phyloP scores from a whole-genome alignment of 148 eudicot genomes.

The Beta vulgaris region DNA sequence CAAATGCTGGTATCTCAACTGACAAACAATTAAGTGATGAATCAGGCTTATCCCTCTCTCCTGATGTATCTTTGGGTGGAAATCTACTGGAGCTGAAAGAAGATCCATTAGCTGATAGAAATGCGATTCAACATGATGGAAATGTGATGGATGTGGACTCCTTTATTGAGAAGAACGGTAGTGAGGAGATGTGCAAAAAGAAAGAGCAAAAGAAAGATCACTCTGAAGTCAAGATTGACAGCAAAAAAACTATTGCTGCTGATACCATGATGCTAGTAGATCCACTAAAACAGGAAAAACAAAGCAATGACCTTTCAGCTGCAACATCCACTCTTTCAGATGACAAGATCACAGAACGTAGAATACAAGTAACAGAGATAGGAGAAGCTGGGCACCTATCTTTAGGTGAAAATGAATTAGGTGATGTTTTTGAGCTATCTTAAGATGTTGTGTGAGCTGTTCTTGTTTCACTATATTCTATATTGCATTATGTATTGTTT shows the following conservation, averaged over 20 bases:
- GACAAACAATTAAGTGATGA: constrained; percentile 22
- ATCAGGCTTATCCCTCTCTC: constrained; percentile 13
- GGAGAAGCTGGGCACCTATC: constrained; percentile 1
- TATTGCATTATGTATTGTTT: neutral
- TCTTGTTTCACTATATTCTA: neutral
- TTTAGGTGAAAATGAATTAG: constrained; percentile 19
- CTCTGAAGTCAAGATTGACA: constrained; percentile 7
- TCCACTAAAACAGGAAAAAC: neutral
- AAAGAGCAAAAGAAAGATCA: constrained; percentile 28
- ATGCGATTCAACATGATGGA: constrained; percentile 16
- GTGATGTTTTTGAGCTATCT: constrained; percentile 5
- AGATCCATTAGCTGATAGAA: constrained; percentile 17
- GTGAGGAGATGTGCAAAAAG: constrained; percentile 28
- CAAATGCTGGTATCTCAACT: constrained; percentile 18
- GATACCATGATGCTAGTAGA: constrained; percentile 8
- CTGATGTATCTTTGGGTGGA: constrained; percentile 28
- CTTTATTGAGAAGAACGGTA: constrained; percentile 18
- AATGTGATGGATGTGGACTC: constrained; percentile 27
- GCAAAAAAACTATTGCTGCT: neutral
- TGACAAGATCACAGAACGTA: constrained; percentile 10
- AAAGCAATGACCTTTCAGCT: neutral
- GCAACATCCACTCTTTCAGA: constrained; percentile 10
- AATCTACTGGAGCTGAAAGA: constrained; percentile 33
- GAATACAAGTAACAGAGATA: constrained; percentile 14
- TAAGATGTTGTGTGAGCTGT: neutral